Evolutionary conservation across 225 moss, liverwort and hornwort genomes (phyloP), one percentile per base, ranked within the genome.

Genomic region (Polytrichum formosum): DNA sequence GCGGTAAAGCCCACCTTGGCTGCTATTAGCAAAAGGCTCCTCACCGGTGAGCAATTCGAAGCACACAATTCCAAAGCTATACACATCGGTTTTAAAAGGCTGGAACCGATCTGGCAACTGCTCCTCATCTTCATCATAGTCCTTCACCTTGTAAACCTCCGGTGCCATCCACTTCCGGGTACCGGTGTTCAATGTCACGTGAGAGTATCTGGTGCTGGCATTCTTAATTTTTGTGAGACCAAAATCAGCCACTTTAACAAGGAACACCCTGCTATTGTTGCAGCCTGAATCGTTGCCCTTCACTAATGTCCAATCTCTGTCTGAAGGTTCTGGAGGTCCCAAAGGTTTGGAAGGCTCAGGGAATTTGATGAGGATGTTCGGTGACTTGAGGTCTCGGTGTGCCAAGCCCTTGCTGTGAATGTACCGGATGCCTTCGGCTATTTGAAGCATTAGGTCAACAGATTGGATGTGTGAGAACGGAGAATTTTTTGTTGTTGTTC

Each of bases 31-130:
- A 58, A 53, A 72, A 4, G 77, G 77, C 18, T 1, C 7, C 67
- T 72, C 21, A 33, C 72, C 82, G 1, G 68, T 27, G 0, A 82
- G 60, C 21, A 78, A 63, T 29, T 77, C 77, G 18, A 25, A 78
- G 74, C 82, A 72, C 21, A 54, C 4, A 2, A 82, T 54, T 3
- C 82, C 77, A 20, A 74, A 77, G 7, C 82, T 75, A 28, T 71
- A 78, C 0, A 54, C 56, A 65, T 82, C 77, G 13, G 64, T 22
- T 60, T 77, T 77, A 31, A 74, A 54, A 18, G 77, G 74, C 37
- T 55, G 70, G 30, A 74, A 77, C 3, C 73, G 60, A 28, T 54
- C 4, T 7, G 46, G 46, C 13, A 13, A 16, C 16, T 46, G 46
- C 16, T 46, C 46, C 46, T 46, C 46, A 46, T 46, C 46, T 46